These are phyloP conservation scores for Plasmodium knowlesi DNA, from an alignment of 169 alveolate genomes.

Conservation along the genomic window DNA sequence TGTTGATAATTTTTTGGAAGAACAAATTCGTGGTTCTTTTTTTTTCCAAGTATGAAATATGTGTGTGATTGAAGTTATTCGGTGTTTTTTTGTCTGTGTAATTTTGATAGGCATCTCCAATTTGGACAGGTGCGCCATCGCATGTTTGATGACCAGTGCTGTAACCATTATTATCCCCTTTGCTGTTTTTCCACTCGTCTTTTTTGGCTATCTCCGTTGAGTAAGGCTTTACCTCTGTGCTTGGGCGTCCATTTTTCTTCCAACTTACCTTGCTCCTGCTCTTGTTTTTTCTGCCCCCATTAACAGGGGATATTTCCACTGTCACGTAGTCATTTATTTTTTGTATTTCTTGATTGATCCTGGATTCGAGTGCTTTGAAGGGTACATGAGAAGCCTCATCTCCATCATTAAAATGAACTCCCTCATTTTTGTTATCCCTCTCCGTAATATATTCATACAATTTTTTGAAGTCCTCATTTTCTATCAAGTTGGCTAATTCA, in stretches of 20 bases:
- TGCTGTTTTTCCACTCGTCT: background rate
- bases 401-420: background rate
- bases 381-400: background rate
- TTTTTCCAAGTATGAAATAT: conserved; percentile 42
- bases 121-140: background rate
- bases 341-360: conserved; percentile 7
- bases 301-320: conserved; percentile 11
- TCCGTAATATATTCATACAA: conserved; percentile 33
- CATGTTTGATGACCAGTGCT: background rate
- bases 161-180: background rate
- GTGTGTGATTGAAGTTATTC: background rate
- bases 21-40: conserved; percentile 49
- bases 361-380: conserved; percentile 3
- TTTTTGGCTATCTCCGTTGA: background rate
- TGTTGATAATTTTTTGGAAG: conserved; percentile 10
- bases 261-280: background rate
- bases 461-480: conserved; percentile 31
- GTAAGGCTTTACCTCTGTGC: background rate
- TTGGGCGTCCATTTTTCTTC: background rate
- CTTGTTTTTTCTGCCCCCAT: background rate
- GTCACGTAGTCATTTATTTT: conserved; percentile 28
- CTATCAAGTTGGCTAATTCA: conserved; percentile 18
- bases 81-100: background rate
- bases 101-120: background rate
- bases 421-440: conserved; percentile 15